Evolutionary conservation across 2,329 filamentous ascomycete genomes (phyloP), one percentile per base, ranked within the genome.

Genomic region (Orbilia blumenaviensis): DNA sequence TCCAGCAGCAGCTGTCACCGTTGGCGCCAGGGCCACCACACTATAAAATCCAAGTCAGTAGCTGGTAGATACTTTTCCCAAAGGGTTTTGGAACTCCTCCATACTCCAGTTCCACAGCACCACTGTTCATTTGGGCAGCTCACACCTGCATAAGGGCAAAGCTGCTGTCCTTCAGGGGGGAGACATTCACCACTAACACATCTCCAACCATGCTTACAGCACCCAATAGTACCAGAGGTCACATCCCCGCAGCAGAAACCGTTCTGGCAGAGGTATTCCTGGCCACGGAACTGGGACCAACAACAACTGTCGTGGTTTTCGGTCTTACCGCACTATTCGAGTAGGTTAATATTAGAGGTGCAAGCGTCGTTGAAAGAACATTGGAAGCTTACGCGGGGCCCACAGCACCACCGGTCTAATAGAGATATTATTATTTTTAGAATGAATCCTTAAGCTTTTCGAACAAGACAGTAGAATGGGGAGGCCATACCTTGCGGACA

Each of bases 1-100:
- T 29, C 66, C 66, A 69, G 44, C 66, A 69, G 14, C 66, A 69
- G 23, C 32, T 62, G 4, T 69, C 66, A 0, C 66, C 66, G 21
- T 62, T 62, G 2, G 54, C 42, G 3, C 66, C 66, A 1, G 66
- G 66, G 2, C 66, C 66, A 7, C 66, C 66, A 14, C 66, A 69
- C 50, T 56, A 36, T 36, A 23, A 7, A 7, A 3, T 21, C 8
- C 6, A 21, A 34, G 4, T 56, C 8, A 36, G 50, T 23, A n/a
- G n/a, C n/a, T 36, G 2, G 21, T 18, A 4, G 12, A 18, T 34
- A 2, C n/a, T 29, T 8, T 6, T 32, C 34, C 18, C 5, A 9
- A 9, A 23, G 14, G 8, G 32, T 2, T 2, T 32, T 25, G 9
- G 7, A 38, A 12, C 52, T 52, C n/a, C n/a, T n/a, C n/a, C n/a